A percentile compares a stretch with the other conserved stretches of the same genome.
phyloP scores from a whole-genome alignment of 106 monocot species.

The Iris macrosiphon region DNA sequence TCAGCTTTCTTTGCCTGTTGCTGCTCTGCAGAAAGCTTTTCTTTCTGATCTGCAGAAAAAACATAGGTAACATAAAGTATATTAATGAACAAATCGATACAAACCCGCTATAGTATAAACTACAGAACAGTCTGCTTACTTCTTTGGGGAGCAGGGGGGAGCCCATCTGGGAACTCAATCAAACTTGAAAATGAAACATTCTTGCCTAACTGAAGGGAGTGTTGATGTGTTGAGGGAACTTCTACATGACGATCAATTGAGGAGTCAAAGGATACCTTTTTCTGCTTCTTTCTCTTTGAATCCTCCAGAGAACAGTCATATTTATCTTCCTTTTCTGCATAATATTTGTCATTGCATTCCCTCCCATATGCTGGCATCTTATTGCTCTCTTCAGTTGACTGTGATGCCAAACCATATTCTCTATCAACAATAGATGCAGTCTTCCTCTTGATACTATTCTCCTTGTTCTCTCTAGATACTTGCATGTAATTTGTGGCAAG shows the following conservation, averaged over 20 bases:
- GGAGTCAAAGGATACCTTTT: slow-evolving; percentile 10
- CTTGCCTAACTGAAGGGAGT: slow-evolving; percentile 58
- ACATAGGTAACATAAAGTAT: neutral
- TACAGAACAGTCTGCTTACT: slow-evolving; percentile 31
- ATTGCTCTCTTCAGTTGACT: slow-evolving; percentile 22
- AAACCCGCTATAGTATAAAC: neutral
- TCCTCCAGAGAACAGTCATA: slow-evolving; percentile 21
- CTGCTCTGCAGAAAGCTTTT: slow-evolving; percentile 82
- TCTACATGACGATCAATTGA: slow-evolving; percentile 21
- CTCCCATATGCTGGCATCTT: slow-evolving; percentile 22
- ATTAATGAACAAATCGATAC: too few relatives aligned
- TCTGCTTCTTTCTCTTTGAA: slow-evolving; percentile 16
- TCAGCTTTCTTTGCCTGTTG: slow-evolving; percentile 87
- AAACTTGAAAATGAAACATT: slow-evolving; percentile 30
- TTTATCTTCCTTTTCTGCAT: slow-evolving; percentile 39
- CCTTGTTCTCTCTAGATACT: slow-evolving; percentile 12
- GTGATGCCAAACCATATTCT: slow-evolving; percentile 22
- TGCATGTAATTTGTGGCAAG: neutral
- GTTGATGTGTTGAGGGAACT: slow-evolving; percentile 63
- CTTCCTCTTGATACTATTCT: slow-evolving; percentile 25
- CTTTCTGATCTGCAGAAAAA: slow-evolving; percentile 57
- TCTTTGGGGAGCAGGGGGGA: slow-evolving; percentile 72
- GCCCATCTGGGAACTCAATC: slow-evolving; percentile 76
- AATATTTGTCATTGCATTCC: slow-evolving; percentile 29
- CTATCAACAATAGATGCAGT: slow-evolving; percentile 37